These are phyloP conservation scores for Boletus sensibilis DNA, from an alignment of 768 basidiomycete species.

Conservation along the genomic window DNA sequence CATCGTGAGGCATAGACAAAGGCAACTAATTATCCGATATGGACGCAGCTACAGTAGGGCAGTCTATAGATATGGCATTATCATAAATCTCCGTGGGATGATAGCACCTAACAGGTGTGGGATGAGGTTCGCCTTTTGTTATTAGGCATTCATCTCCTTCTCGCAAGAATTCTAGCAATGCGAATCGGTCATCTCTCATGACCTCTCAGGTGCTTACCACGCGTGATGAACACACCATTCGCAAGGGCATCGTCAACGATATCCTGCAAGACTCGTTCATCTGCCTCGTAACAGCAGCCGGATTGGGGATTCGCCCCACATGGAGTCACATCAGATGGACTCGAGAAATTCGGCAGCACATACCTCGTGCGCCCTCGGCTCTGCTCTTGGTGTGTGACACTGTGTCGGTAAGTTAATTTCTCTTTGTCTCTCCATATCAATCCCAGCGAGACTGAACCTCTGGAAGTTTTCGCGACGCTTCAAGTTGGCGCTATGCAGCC, in stretches of 20 bases:
- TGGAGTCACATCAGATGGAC: too few species aligned
- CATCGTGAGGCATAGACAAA: neutral
- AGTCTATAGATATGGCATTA: constrained; percentile 30
- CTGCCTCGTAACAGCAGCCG: too few species aligned
- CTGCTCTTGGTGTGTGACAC: too few species aligned
- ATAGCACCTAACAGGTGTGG: neutral
- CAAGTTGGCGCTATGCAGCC: too few species aligned
- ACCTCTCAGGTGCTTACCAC: constrained; percentile 74
- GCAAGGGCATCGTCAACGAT: constrained; percentile 83
- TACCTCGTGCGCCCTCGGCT: too few species aligned
- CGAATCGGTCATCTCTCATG: constrained; percentile 81
- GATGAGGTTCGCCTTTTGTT: neutral
- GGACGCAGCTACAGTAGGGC: constrained; percentile 13
- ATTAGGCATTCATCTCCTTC: constrained; percentile 41
- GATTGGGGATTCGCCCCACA: too few species aligned
- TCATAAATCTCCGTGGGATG: constrained; percentile 25
- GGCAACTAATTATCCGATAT: constrained; percentile 10
- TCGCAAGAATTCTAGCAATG: constrained; percentile 51
- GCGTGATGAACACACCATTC: constrained; percentile 82
- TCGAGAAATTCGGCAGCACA: too few species aligned
- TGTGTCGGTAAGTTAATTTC: too few species aligned
- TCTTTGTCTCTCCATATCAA: too few species aligned
- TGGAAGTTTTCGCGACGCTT: too few species aligned
- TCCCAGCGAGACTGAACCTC: too few species aligned
- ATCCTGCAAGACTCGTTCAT: constrained; percentile 83